phyloP scores from a whole-genome alignment of 768 basidiomycete species.

The Hericium coralloides region DNA sequence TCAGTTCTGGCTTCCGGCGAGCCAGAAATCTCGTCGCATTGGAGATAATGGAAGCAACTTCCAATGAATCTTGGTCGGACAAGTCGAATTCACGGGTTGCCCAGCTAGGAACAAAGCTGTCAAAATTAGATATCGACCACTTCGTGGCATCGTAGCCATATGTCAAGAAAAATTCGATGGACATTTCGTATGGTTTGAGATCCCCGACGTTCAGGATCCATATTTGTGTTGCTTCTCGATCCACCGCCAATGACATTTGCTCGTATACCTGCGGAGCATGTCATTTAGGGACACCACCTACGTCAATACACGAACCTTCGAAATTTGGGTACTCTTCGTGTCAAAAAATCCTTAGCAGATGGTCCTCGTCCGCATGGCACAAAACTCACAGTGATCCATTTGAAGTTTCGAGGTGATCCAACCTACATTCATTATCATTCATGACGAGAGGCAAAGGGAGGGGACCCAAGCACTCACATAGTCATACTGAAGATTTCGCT shows the following conservation, averaged over 20 bases:
- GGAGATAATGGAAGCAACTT: conserved; percentile 42
- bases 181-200: conserved; percentile 65
- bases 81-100: conserved; percentile 58
- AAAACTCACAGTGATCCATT: conserved; percentile 52
- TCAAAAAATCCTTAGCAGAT: not conserved
- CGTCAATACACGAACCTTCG: conserved; percentile 19
- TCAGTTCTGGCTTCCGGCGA: conserved; percentile 56
- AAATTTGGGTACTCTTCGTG: conserved; percentile 36
- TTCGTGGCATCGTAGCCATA: conserved; percentile 51
- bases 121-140: conserved; percentile 47
- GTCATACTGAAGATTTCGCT: not conserved
- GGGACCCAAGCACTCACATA: not conserved
- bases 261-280: conserved; percentile 40
- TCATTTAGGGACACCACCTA: conserved; percentile 25
- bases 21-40: conserved; percentile 51
- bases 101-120: conserved; percentile 46
- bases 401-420: conserved; percentile 57
- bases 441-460: too few species aligned
- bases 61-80: conserved; percentile 27
- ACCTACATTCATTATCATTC: conserved; percentile 29
- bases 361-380: not conserved
- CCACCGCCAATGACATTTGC: conserved; percentile 59
- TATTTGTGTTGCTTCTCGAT: conserved; percentile 46
- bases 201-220: conserved; percentile 76
- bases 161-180: conserved; percentile 59